Evolutionary conservation across 2,329 filamentous ascomycete species (phyloP), one percentile per base, ranked within the genome.

Genomic region (Teratosphaeria pseudoeucalypti): DNA sequence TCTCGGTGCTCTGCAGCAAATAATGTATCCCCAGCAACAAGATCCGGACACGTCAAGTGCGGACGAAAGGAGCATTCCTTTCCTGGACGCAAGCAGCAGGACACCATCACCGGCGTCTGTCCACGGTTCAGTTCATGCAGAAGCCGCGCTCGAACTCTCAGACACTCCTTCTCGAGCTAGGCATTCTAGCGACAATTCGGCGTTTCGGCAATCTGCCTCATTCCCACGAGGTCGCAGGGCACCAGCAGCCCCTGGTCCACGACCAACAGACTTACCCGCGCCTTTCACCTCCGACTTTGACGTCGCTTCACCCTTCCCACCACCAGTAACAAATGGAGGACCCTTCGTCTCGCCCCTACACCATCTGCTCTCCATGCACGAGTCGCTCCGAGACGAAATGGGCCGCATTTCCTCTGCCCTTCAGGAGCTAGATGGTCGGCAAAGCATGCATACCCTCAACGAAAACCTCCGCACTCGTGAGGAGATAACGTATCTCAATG

Each of bases 371-470:
- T 82, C 80, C 2, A 77, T 85, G 56, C 82, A 85, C 67, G 83
- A 85, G 65, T 80, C 78, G 26, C 75, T 86, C 19, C 81, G 83
- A 12, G 81, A 83, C 53, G 83, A 85, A 67, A 79, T 85, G 55
- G 73, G 74, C 19, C 80, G 82, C 55, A 75, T 84, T 32, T 77
- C 78, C 14, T 76, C 78, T 57, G 79, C 81, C 2, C 74, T 86
- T 10, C 78, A 78, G 3, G 82, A 85, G 59, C 75, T 85, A 52
- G 84, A 86, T 62, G 82, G 81, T 54, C 79, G 82, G 39, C 79
- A 81, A 43, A 83, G 77, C 69, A 83, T 86, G 82, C 79, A 82
- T 60, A 79, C 83, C 49, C 78, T 85, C 73, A 86, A 85, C 65
- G 83, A 86, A 68, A 83, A 79, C 54, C 75, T 85, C 34, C 81